phyloP scores from a whole-genome alignment of 257 asterid genomes.

The Fraxinus cuspidata region DNA sequence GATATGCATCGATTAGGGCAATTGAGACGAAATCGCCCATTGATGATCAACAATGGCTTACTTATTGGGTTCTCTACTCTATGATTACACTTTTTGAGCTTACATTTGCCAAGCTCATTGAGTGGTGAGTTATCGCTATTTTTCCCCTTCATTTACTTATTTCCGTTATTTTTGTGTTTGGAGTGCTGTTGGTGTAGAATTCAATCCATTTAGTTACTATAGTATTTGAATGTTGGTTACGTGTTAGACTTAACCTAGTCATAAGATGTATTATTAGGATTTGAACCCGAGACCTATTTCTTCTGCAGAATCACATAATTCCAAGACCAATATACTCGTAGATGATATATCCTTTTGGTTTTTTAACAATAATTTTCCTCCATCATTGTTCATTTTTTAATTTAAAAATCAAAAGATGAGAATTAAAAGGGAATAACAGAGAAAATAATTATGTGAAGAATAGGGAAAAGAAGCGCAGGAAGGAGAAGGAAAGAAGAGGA shows the following conservation, averaged over 20 bases:
- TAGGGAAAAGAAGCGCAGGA: too few species aligned
- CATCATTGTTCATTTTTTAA: too few species aligned
- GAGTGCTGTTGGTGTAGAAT: neutral
- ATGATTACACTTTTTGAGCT: constrained; percentile 61
- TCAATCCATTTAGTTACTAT: neutral
- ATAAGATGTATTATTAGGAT: neutral
- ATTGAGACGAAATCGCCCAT: constrained; percentile 54
- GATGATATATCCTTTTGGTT: too few species aligned
- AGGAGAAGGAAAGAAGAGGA: too few species aligned
- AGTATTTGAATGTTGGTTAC: neutral
- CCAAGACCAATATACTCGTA: too few species aligned
- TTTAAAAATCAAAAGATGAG: too few species aligned
- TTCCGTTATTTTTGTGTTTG: neutral
- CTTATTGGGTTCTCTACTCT: constrained; percentile 57
- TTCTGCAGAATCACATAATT: too few species aligned
- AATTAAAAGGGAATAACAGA: too few species aligned
- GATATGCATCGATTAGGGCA: constrained; percentile 57
- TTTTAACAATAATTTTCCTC: too few species aligned
- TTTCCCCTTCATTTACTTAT: neutral
- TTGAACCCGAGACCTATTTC: neutral
- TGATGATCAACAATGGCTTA: constrained; percentile 66
- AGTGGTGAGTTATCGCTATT: constrained; percentile 35
- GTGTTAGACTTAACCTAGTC: neutral
- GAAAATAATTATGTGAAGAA: too few species aligned
- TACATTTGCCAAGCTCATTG: constrained; percentile 52